Evolutionary conservation across 1,139 yeast genomes (phyloP), one percentile per base, ranked within the genome.

Genomic region (Kluyveromyces sp.): DNA sequence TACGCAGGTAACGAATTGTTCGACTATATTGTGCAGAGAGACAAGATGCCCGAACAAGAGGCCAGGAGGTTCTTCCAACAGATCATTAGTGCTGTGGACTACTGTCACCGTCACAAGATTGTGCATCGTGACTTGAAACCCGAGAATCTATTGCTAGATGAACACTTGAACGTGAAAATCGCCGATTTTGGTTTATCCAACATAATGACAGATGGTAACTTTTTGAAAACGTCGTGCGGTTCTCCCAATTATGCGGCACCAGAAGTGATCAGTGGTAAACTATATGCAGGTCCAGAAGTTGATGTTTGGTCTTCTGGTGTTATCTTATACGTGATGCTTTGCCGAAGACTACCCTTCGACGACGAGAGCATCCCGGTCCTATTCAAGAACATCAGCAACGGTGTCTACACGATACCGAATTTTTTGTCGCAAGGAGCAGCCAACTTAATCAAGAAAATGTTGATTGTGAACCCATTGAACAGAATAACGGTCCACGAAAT

Each of bases 221-320:
- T 92, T 61, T 74, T 92, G 61, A 92, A 90, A 64, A 92, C 98
- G 1, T 81, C 92, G 60, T 92, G 98, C 71, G 98, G 98, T 2
- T 86, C 96, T 10, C 97, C 98, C 45, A 90, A 92, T 63, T 92
- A 92, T 63, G 98, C 98, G 2, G 98, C 98, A 0, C 98, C 98
- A 0, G 98, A 92, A 67, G 97, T 92, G 42, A 92, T 92, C 50
- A 81, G 94, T 55, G 98, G 98, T 41, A 90, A 94, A 64, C 74
- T 92, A 49, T 92, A 92, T 61, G 98, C 97, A 1, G 98, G 98
- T 4, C 97, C 97, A 2, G 98, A 92, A 68, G 98, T 92, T 43
- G 98, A 94, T 65, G 97, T 94, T 45, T 94, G 99, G 99, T 86
- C 96, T 0, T 85, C 96, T 58, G 98, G 99, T 57, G 97, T 94